phyloP scores from a whole-genome alignment of 2,329 filamentous ascomycete species.

The Fusarium sublunatum region DNA sequence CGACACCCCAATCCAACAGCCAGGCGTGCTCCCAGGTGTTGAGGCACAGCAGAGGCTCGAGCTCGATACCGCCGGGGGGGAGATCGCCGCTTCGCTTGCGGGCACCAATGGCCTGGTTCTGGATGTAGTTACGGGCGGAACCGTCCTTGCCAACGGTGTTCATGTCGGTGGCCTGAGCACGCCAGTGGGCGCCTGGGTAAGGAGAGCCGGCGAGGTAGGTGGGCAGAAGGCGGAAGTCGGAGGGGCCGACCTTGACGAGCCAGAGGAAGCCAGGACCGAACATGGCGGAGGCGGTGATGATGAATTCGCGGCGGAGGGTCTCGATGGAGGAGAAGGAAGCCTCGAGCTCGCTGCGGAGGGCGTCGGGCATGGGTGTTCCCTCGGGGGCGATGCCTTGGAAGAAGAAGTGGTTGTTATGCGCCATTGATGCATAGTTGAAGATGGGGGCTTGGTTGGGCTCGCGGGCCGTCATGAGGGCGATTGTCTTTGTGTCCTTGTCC shows the following conservation, averaged over 20 bases:
- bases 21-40: constrained; percentile 98
- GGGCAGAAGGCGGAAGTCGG: constrained; percentile 75
- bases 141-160: constrained; percentile 66
- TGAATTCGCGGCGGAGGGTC: constrained; percentile 81
- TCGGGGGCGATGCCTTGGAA: constrained; percentile 66
- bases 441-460: constrained; percentile 79
- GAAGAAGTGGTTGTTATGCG: constrained; percentile 90
- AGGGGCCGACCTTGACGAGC: constrained; percentile 74
- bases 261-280: constrained; percentile 98
- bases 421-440: constrained; percentile 98
- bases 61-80: constrained; percentile 73
- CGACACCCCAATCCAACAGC: constrained; percentile 80
- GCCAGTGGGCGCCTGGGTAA: constrained; percentile 85
- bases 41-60: constrained; percentile 85
- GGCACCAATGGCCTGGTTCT: constrained; percentile 50
- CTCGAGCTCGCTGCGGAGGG: constrained; percentile 70
- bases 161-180: constrained; percentile 75
- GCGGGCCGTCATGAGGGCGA: constrained; percentile 81
- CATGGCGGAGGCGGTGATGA: constrained; percentile 86
- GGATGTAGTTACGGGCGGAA: constrained; percentile 54
- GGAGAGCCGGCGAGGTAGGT: constrained; percentile 95
- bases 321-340: constrained; percentile 84
- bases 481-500: constrained; percentile 69
- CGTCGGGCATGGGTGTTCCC: constrained; percentile 64
- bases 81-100: constrained; percentile 50